Conservation (phyloP, 345 rosid genomes). For the Eucalyptus sideroxylon region DNA sequence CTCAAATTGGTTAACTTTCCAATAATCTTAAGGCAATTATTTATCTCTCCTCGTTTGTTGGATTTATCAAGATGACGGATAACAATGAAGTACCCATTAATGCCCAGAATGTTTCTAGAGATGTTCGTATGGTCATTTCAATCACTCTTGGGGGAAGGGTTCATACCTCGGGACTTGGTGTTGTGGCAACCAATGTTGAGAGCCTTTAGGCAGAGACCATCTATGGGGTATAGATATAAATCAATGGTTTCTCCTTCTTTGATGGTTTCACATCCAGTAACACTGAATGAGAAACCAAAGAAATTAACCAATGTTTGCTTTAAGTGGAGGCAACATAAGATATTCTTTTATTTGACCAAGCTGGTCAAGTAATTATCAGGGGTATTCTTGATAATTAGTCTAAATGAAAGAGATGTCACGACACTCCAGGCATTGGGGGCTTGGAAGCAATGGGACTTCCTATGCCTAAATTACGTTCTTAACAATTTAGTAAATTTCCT, state of each 20-base stretch:
- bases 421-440: not conserved
- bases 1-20: too few species aligned
- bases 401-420: not conserved
- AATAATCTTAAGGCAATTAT: too few species aligned
- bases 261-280: not conserved
- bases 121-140: not conserved
- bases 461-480: too few species aligned
- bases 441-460: not conserved
- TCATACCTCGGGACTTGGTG: not conserved
- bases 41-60: too few species aligned
- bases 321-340: not conserved
- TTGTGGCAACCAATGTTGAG: not conserved
- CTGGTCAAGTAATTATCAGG: not conserved
- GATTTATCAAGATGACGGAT: too few species aligned
- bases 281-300: not conserved
- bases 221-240: not conserved
- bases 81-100: too few species aligned
- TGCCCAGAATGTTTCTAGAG: not conserved
- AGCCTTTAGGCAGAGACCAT: not conserved
- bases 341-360: too few species aligned
- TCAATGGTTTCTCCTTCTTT: too few species aligned
- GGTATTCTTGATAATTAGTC: not conserved
- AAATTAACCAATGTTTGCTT: not conserved
- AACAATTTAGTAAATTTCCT: too few species aligned
- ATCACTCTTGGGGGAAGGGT: not conserved